A percentile compares a stretch with the other conserved stretches of the same genome.
Evolutionary conservation across 2,329 filamentous ascomycete genomes (phyloP).

Genomic region (Lachnellula hyalina): DNA sequence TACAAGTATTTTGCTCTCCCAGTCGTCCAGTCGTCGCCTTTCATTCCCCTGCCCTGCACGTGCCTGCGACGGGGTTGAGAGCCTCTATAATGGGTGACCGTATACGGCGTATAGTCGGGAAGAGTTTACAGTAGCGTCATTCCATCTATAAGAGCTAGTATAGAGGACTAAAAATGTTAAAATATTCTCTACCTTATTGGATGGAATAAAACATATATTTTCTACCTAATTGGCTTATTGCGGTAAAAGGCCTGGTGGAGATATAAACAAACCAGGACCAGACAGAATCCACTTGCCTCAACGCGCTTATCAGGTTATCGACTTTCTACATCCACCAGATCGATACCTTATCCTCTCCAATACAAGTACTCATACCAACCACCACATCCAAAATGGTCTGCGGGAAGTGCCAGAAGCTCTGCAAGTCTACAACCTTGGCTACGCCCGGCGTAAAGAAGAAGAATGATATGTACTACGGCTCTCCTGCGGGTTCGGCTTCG

Average conservation of each 20-base stretch:
- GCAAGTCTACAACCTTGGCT: conserved; percentile 54
- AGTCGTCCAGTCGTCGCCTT: not conserved
- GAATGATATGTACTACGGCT: conserved; percentile 61
- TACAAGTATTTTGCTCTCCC: not conserved
- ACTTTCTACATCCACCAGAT: not conserved
- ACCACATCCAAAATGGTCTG: conserved; percentile 51
- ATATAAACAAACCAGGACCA: too few relatives aligned
- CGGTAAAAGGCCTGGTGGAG: too few relatives aligned
- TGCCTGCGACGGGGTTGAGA: not conserved
- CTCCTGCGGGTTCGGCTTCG: conserved; percentile 37
- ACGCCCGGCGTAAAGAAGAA: conserved; percentile 63
- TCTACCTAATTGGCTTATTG: too few relatives aligned
- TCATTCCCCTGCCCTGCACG: not conserved
- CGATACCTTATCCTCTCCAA: not conserved
- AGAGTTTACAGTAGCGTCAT: not conserved
- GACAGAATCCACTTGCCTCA: too few relatives aligned
- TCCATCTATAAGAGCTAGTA: too few relatives aligned
- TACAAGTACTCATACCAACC: conserved; percentile 6
- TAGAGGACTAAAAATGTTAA: too few relatives aligned
- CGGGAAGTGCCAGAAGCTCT: conserved; percentile 56
- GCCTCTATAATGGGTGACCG: not conserved
- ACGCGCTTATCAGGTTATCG: too few relatives aligned
- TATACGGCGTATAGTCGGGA: not conserved
- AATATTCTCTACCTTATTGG: too few relatives aligned
- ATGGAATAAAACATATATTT: too few relatives aligned